Conservation (phyloP, 1,284 basidiomycete genomes). For the Ganoderma resinaceum region DNA sequence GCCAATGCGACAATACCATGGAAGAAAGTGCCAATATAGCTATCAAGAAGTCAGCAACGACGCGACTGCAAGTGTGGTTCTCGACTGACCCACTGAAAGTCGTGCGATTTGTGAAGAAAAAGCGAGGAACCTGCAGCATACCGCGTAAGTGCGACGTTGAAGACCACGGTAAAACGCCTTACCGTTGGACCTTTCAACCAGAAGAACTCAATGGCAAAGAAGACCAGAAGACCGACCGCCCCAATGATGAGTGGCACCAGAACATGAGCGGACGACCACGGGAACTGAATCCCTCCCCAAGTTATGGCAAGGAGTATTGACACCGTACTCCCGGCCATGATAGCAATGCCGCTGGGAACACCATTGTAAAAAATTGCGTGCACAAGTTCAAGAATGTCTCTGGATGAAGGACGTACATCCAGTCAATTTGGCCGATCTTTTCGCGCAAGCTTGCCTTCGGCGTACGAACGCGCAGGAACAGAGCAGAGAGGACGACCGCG, state of each 20-base stretch:
- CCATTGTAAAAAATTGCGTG: constrained; percentile 8
- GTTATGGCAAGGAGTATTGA: constrained; percentile 27
- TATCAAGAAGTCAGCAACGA: neutral
- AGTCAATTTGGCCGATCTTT: constrained; percentile 41
- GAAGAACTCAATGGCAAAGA: constrained; percentile 25
- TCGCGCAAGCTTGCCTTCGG: constrained; percentile 40
- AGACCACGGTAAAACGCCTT: neutral
- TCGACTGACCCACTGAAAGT: constrained; percentile 38
- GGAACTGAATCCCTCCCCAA: constrained; percentile 30
- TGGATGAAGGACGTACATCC: constrained; percentile 35
- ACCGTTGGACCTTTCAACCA: constrained; percentile 24
- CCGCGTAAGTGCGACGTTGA: neutral
- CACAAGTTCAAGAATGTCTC: neutral
- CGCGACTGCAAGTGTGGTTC: too few relatives aligned
- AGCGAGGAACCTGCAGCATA: constrained; percentile 35
- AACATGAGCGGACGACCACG: constrained; percentile 30
- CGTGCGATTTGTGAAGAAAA: constrained; percentile 40
- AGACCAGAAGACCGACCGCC: constrained; percentile 15
- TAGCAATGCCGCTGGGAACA: constrained; percentile 30
- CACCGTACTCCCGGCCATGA: constrained; percentile 29
- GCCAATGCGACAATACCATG: constrained; percentile 19
- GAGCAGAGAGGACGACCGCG: constrained; percentile 43
- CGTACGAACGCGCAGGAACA: constrained; percentile 45
- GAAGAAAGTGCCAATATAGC: constrained; percentile 35
- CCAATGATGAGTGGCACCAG: constrained; percentile 32